Evolutionary conservation across 208 protist genomes (phyloP), one percentile per base, ranked within the genome.

Genomic region (Entamoeba dispar): DNA sequence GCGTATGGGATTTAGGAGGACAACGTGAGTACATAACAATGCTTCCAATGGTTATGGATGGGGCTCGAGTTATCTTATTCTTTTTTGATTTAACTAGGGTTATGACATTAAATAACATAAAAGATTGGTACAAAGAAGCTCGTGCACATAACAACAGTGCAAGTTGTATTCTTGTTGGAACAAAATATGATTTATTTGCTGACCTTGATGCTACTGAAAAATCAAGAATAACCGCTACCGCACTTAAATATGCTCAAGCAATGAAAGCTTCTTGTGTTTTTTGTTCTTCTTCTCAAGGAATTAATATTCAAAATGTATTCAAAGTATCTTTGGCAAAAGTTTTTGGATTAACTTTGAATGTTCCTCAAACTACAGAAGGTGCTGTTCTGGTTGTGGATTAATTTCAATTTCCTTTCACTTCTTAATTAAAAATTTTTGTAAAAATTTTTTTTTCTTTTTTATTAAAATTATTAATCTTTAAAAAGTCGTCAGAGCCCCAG

Each of bases 231-330:
- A 96, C 94, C 6, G 95, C 52, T 8, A 92, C 96, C 94, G 97
- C 97, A 7, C 92, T 96, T 31, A 96, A 96, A 73, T 98, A 96
- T 93, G 96, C 97, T 2, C 95, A 96, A 51, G 97, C 96, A 8
- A 98, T 98, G 97, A 97, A 97, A 43, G 94, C 96, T 47, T 96
- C 97, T 17, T 93, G 98, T 22, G 95, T 98, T n/a, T 98, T 97
- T 92, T 97, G 95, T 93, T 97, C 96, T 5, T 93, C 97, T 17
- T 95, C 93, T 31, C 91, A 94, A 19, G 93, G 95, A 4, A 97
- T 98, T 93, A 98, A 98, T 94, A 94, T 98, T 22, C 94, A 96
- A 50, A 97, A 97, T 49, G 95, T 98, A 50, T 98, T 98, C 94
- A 98, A 98, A 93, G 95, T 98, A 50, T 94, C 97, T 4, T 93